Percentiles rank a stretch among this genome's conserved stretches.
Conservation (phyloP, 1,284 basidiomycete species). For the Moesziomyces parantarcticus region DNA sequence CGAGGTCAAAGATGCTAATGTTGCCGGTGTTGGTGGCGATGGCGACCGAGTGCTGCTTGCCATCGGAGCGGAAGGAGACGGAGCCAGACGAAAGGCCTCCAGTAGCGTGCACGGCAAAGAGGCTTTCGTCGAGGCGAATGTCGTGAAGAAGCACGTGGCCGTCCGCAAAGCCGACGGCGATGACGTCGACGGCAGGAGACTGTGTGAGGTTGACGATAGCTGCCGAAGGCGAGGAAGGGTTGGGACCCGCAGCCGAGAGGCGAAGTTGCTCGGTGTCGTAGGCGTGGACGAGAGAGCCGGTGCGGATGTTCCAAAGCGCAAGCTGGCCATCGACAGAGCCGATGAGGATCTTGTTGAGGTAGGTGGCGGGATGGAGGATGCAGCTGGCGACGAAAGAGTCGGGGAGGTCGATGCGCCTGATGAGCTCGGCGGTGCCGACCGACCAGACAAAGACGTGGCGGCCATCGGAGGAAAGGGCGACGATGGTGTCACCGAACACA, state of each 20-base stretch:
- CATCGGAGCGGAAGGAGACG: conserved; percentile 88
- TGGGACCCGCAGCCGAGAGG: conserved; percentile 18
- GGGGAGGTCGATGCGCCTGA: conserved; percentile 41
- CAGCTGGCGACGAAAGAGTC: conserved; percentile 79
- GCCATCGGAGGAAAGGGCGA: conserved; percentile 77
- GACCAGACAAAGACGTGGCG: conserved; percentile 85
- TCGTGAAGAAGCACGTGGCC: conserved; percentile 91
- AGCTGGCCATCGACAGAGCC: conserved; percentile 83
- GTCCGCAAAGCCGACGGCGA: conserved; percentile 88
- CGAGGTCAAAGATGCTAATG: conserved; percentile 64
- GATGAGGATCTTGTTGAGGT: conserved; percentile 93
- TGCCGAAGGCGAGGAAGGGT: conserved; percentile 67
- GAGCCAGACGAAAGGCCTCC: conserved; percentile 71
- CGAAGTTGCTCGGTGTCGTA: conserved; percentile 62
- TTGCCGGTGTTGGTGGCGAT: conserved; percentile 60
- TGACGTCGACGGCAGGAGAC: conserved; percentile 93
- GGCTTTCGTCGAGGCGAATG: conserved; percentile 81
- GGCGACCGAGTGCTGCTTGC: conserved; percentile 67
- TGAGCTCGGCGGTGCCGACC: conserved; percentile 32
- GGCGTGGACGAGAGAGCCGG: conserved; percentile 70
- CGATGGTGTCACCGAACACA: conserved; percentile 64
- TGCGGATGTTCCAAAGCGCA: conserved; percentile 91
- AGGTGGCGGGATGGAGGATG: conserved; percentile 92
- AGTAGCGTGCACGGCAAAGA: conserved; percentile 82
- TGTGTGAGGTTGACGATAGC: conserved; percentile 75